phyloP scores from a whole-genome alignment of 202 grass and related monocot species.

The Setaria italica region DNA sequence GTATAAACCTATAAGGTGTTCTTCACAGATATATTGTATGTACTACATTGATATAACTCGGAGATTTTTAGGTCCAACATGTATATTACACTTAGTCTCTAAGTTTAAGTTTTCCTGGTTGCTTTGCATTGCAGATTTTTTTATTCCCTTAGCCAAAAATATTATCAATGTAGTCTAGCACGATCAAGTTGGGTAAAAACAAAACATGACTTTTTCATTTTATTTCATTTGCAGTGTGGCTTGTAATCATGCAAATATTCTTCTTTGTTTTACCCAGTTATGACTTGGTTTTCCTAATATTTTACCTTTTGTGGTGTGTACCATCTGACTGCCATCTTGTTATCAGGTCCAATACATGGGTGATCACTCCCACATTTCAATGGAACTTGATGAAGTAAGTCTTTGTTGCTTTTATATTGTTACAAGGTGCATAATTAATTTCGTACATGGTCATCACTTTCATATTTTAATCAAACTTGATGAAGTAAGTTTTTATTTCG shows the following conservation, averaged over 20 bases:
- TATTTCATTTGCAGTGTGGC: not conserved
- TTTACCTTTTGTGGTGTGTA: constrained; percentile 3
- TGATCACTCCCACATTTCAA: constrained; percentile 90
- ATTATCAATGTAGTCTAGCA: not conserved
- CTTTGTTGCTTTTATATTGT: constrained; percentile 31
- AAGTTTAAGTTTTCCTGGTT: not conserved
- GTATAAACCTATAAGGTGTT: not conserved
- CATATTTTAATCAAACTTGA: constrained; percentile 78
- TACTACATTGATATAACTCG: constrained; percentile 16
- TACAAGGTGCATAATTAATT: constrained; percentile 29
- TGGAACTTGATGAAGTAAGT: constrained; percentile 94
- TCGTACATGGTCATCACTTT: constrained; percentile 45
- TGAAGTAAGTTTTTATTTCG: constrained; percentile 60
- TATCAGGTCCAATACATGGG: constrained; percentile 95
- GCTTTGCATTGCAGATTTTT: not conserved
- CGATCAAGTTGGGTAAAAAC: constrained; percentile 18
- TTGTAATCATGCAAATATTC: not conserved
- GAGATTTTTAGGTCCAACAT: constrained; percentile 9
- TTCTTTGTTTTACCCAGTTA: not conserved
- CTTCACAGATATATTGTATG: constrained; percentile 6
- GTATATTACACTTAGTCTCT: constrained; percentile 7
- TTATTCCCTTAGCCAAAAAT: not conserved
- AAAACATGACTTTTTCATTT: constrained; percentile 1
- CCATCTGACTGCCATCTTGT: constrained; percentile 35
- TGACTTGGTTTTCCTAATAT: not conserved